Conservation (phyloP, 371 early-diverging fungal genomes). For the Lichtheimia corymbifera region DNA sequence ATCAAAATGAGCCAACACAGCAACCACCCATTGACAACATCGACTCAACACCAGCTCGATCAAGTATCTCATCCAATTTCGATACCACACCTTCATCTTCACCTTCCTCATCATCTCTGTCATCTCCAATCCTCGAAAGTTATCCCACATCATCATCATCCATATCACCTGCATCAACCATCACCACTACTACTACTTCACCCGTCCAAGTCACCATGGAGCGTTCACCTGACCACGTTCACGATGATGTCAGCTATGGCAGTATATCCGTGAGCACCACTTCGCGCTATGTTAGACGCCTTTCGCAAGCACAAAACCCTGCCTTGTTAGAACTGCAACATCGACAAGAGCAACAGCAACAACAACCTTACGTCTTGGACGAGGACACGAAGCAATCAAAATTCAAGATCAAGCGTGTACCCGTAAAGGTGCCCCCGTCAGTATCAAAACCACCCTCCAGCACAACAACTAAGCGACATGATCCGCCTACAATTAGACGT, state of each 20-base stretch:
- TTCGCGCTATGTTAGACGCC: slow-evolving; percentile 15
- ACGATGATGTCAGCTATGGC: slow-evolving; percentile 9
- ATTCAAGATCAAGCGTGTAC: slow-evolving; percentile 12
- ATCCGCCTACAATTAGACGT: neutral
- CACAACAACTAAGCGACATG: too few species aligned
- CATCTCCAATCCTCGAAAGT: too few species aligned
- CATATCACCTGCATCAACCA: neutral
- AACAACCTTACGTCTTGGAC: neutral
- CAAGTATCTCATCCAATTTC: too few species aligned
- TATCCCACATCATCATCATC: neutral
- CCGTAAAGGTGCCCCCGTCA: slow-evolving; percentile 3
- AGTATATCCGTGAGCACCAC: slow-evolving; percentile 24
- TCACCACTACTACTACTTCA: too few species aligned
- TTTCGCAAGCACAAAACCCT: slow-evolving; percentile 11
- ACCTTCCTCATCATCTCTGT: neutral
- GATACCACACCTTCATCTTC: neutral
- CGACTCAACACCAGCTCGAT: too few species aligned
- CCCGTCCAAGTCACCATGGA: neutral
- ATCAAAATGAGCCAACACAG: too few species aligned
- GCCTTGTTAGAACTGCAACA: neutral
- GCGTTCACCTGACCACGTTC: neutral
- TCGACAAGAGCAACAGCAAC: neutral
- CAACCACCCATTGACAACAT: too few species aligned
- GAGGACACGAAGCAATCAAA: neutral
- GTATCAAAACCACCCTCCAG: neutral